Base-by-base conservation (phyloP, 2,329 filamentous ascomycete species). In the Penicillium concentricum region DNA sequence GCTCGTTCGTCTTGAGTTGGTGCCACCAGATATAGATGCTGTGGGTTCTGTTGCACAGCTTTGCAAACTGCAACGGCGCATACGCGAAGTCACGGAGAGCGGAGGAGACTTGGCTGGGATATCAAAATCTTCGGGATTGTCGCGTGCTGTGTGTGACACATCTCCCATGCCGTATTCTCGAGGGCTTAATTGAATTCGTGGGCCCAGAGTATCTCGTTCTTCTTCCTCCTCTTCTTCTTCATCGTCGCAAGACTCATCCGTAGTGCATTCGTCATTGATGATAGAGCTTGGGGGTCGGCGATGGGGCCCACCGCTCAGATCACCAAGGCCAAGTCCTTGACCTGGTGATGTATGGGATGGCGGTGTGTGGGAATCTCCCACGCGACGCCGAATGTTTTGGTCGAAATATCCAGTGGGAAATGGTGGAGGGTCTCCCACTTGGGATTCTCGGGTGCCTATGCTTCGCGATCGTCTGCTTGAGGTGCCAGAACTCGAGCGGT, bases 61-160 rank as follows among this genome's bases (percentile, higher is more conserved):
- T 48, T 74, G 72, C 15, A 60, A 50, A 44, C 72, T 75, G 50
- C 61, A 59, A 13, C 69, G 70, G 13, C 72, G 71, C 72, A 74
- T 75, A 18, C 72, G 67, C 16, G 72, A 72, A 2, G 72, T 75
- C 7, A 74, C 68, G 4, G 72, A 72, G 32, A 75, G 60, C 7
- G 72, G 70, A 15, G 72, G 72, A 5, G 72, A 74, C 60, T 68
- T 73, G 9, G 70, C 66, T 10, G 67, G 63, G 10, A 58, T 60
- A 51, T 64, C 64, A 16, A 67, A 67, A 18, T 60, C 44, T 16
- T 68, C 63, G 16, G 55, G 43, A n/a, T 63, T 53, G 4, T 66
- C 61, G 26, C 41, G 42, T 28, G 42, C 15, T 18, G 30, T 41
- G 16, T 51, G 34, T 6, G 44, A 37, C 22, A 54, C 34, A 18